Percentiles rank a stretch among this genome's conserved stretches.
Evolutionary conservation across 2,329 filamentous ascomycete species (phyloP).

Genomic region (Trichoderma aggressivum): DNA sequence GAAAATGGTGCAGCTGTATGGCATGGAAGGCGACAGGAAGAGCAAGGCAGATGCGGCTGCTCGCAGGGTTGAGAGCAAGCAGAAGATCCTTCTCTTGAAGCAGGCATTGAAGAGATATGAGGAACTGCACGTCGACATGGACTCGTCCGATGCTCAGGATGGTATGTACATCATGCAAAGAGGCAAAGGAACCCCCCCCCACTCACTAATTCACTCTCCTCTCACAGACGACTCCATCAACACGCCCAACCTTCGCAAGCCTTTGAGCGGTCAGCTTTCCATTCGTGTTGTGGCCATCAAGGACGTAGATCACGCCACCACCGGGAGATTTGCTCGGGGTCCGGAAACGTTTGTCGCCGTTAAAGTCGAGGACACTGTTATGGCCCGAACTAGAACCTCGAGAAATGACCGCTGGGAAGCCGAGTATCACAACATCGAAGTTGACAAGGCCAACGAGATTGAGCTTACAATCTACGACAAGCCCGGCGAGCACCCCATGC

Average conservation of each 20-base stretch:
- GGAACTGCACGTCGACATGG: conserved; percentile 92
- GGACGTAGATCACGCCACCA: conserved; percentile 90
- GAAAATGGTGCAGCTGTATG: conserved; percentile 97
- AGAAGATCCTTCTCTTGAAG: conserved; percentile 94
- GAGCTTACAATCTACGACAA: conserved; percentile 98
- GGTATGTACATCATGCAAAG: conserved; percentile 52
- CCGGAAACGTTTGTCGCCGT: conserved; percentile 95
- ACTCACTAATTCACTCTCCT: neutral
- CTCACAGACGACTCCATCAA: conserved; percentile 88
- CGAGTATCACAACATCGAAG: conserved; percentile 86
- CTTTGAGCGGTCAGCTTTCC: conserved; percentile 85
- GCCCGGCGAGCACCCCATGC: conserved; percentile 81
- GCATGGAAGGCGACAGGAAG: conserved; percentile 95
- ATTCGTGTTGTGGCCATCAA: conserved; percentile 85
- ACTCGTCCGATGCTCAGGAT: conserved; percentile 72
- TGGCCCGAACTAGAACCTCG: conserved; percentile 80
- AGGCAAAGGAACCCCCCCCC: neutral
- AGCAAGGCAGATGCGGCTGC: conserved; percentile 90
- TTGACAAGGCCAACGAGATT: conserved; percentile 98
- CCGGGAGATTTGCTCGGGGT: conserved; percentile 77
- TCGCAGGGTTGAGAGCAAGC: conserved; percentile 87
- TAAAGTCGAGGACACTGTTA: conserved; percentile 92
- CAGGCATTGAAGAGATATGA: conserved; percentile 96
- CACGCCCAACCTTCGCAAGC: conserved; percentile 89
- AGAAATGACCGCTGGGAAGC: conserved; percentile 88